Percentiles rank a stretch among this genome's conserved stretches.
Evolutionary conservation across 345 rosid species (phyloP).

Genomic region (Turnera subulata): DNA sequence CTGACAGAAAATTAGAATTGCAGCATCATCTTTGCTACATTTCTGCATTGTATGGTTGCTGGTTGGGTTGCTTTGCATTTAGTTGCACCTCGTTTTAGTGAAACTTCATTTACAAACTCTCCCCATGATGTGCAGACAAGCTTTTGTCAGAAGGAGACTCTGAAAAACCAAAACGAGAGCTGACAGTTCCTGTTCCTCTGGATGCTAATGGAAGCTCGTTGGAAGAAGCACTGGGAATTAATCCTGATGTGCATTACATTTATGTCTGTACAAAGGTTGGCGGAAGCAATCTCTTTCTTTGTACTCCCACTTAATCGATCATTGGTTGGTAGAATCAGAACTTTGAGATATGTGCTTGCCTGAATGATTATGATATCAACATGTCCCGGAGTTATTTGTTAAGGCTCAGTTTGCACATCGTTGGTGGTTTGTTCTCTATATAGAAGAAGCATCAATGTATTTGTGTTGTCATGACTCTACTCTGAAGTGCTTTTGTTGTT

Average conservation of each 20-base stretch:
- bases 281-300: background rate
- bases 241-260: constrained; percentile 73
- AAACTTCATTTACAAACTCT: background rate
- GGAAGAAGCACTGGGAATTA: constrained; percentile 60
- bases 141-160: constrained; percentile 36
- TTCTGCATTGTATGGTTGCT: too few species aligned
- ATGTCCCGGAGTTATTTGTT: constrained; percentile 1
- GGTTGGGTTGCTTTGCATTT: too few species aligned
- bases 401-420: too few species aligned
- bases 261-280: constrained; percentile 63
- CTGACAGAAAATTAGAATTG: too few species aligned
- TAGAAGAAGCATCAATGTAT: too few species aligned
- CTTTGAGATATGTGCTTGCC: background rate
- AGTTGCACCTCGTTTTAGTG: too few species aligned
- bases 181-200: constrained; percentile 59
- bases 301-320: background rate
- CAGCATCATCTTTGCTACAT: too few species aligned
- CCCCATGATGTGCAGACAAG: constrained; percentile 44
- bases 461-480: background rate
- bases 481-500: too few species aligned
- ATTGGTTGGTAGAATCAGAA: too few species aligned
- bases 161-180: constrained; percentile 41
- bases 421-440: background rate
- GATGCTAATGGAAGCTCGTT: constrained; percentile 49
- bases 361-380: background rate